Percentiles rank a stretch among this genome's conserved stretches.
Conservation (phyloP, 768 basidiomycete genomes). For the Phanerochaete sordida region DNA sequence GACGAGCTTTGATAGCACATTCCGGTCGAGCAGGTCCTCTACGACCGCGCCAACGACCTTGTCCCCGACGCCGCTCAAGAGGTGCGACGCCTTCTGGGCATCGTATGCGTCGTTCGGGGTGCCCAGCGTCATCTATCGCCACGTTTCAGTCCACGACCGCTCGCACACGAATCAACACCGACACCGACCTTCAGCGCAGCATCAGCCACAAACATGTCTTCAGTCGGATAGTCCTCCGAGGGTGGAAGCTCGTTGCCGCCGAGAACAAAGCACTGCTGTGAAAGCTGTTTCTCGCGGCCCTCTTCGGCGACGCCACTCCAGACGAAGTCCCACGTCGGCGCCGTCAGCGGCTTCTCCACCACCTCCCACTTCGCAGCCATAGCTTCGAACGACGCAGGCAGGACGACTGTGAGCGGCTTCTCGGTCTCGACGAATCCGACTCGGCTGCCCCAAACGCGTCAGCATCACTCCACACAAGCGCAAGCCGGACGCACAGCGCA, state of each 20-base stretch:
- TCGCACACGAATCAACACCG: neutral
- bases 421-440: constrained; percentile 55
- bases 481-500: constrained; percentile 60
- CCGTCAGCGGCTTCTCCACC: constrained; percentile 36
- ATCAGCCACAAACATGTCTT: constrained; percentile 56
- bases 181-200: constrained; percentile 62
- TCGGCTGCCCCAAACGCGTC: constrained; percentile 38
- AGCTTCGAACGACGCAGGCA: constrained; percentile 43
- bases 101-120: constrained; percentile 70
- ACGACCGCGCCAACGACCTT: constrained; percentile 52
- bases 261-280: constrained; percentile 52
- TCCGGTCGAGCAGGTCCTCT: constrained; percentile 56
- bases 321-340: constrained; percentile 67
- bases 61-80: constrained; percentile 59
- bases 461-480: constrained; percentile 11
- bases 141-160: too few species aligned
- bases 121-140: constrained; percentile 68
- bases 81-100: constrained; percentile 47
- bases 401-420: constrained; percentile 28
- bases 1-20: constrained; percentile 63
- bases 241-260: constrained; percentile 37
- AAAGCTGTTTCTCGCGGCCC: constrained; percentile 65
- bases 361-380: constrained; percentile 49
- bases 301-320: constrained; percentile 74
- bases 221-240: constrained; percentile 24